Evolutionary conservation across 352 stramenopile genomes (phyloP).

Genomic region (Phytophthora hibernalis): DNA sequence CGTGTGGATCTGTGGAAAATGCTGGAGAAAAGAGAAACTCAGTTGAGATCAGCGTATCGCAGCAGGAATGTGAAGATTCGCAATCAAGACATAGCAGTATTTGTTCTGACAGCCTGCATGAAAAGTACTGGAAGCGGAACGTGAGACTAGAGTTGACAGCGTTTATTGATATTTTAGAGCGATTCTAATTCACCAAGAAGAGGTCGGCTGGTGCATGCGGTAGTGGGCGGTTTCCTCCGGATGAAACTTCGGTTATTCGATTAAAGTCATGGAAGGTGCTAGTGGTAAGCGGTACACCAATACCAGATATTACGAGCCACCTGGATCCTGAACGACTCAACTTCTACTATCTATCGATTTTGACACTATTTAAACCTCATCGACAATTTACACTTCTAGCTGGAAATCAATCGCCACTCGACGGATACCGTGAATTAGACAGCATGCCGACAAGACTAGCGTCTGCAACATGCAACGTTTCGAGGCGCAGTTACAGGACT

Average conservation of each 20-base stretch:
- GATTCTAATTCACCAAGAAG: neutral
- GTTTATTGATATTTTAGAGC: constrained; percentile 22
- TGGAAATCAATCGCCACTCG: too few relatives aligned
- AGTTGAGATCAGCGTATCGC: neutral
- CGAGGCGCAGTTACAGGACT: too few relatives aligned
- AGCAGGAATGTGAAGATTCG: too few relatives aligned
- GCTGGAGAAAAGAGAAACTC: neutral
- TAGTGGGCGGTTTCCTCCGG: too few relatives aligned
- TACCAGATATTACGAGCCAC: constrained; percentile 1
- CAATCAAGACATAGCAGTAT: neutral
- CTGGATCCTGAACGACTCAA: neutral
- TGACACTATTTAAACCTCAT: constrained; percentile 4
- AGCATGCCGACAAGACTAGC: too few relatives aligned
- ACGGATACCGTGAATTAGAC: too few relatives aligned
- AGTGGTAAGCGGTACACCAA: constrained; percentile 10
- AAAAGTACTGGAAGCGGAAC: constrained; percentile 20
- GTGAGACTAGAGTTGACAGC: neutral
- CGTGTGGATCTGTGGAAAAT: constrained; percentile 8
- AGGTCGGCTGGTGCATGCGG: neutral
- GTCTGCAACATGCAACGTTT: too few relatives aligned
- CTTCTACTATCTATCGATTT: neutral
- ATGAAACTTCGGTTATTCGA: neutral
- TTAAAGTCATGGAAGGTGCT: neutral
- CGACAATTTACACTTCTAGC: neutral
- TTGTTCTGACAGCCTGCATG: neutral